Percentiles rank a stretch among this genome's conserved stretches.
Conservation (phyloP, 2,329 filamentous ascomycete species). For the Claviceps sp. region DNA sequence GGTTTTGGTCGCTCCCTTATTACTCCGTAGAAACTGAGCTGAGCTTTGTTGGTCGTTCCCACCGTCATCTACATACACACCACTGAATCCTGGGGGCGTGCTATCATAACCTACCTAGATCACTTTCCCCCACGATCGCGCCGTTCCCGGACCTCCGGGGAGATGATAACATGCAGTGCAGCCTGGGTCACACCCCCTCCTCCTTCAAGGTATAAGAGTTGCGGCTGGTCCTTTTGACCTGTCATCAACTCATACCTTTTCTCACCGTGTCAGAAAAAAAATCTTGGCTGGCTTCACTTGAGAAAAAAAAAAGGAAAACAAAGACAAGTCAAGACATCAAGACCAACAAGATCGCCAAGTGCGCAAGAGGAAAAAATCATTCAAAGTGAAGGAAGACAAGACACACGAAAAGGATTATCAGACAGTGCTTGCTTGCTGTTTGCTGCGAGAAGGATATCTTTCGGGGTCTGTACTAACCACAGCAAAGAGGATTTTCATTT, state of each 20-base stretch:
- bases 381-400: background rate
- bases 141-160: conserved; percentile 6
- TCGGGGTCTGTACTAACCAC: too few relatives aligned
- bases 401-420: background rate
- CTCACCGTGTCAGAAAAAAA: background rate
- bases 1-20: too few relatives aligned
- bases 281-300: too few relatives aligned
- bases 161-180: background rate
- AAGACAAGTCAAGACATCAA: too few relatives aligned
- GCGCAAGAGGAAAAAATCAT: too few relatives aligned
- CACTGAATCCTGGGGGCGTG: background rate
- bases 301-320: background rate
- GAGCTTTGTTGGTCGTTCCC: background rate
- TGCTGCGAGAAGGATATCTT: too few relatives aligned
- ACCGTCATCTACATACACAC: background rate
- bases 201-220: background rate
- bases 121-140: conserved; percentile 1
- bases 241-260: too few relatives aligned
- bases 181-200: background rate
- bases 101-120: background rate
- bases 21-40: too few relatives aligned
- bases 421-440: background rate
- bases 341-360: too few relatives aligned
- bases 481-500: background rate
- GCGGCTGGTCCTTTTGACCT: background rate